phyloP scores from a whole-genome alignment of 2,329 filamentous ascomycete species.

The Microsporum ferrugineum region DNA sequence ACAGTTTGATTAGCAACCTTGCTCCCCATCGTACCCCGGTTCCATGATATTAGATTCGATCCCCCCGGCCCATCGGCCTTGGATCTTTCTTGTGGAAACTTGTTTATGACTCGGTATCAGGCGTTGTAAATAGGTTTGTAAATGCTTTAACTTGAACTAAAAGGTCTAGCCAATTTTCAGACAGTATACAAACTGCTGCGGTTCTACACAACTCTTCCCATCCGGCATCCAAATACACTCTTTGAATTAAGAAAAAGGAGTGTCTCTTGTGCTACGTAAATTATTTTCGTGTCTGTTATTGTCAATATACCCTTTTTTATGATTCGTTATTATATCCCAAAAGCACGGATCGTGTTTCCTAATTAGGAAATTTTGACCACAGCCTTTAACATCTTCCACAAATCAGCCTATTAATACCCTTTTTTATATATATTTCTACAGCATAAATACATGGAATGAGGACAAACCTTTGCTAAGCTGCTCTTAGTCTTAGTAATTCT shows the following conservation, averaged over 20 bases:
- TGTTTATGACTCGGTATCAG: background rate
- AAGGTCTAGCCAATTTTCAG: background rate
- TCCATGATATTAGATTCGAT: background rate
- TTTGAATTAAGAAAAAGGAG: background rate
- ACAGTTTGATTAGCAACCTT: constrained; percentile 22
- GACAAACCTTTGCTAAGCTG: background rate
- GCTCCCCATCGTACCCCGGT: background rate
- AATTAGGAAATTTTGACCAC: background rate
- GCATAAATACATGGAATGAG: background rate
- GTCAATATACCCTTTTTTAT: background rate
- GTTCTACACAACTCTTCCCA: background rate
- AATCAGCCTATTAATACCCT: background rate
- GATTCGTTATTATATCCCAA: background rate
- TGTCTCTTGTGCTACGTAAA: background rate
- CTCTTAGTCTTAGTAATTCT: no score
- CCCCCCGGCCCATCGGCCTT: background rate
- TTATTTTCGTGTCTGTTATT: background rate
- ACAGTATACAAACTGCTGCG: background rate
- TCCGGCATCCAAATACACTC: no score
- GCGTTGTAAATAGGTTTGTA: constrained; percentile 2
- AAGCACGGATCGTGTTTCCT: background rate
- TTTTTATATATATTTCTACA: no score
- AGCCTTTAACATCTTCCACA: background rate
- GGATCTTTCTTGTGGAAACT: background rate
- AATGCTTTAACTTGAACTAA: background rate